A percentile compares a stretch with the other conserved stretches of the same genome.
Evolutionary conservation across 2,329 filamentous ascomycete genomes (phyloP).

Genomic region (Hypoxylon sp.): DNA sequence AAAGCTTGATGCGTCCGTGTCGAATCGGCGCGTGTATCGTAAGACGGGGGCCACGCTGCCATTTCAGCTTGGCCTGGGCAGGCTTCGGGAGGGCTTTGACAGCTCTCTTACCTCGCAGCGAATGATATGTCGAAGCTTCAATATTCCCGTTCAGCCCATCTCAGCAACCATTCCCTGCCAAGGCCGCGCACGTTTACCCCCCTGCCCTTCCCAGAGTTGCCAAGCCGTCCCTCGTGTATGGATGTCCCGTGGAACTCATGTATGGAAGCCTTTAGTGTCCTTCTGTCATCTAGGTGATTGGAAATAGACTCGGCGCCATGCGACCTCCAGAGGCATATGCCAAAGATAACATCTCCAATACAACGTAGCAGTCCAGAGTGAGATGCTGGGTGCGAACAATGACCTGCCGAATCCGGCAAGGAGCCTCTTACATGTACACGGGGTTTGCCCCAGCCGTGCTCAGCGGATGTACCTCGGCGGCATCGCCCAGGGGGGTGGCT

Average conservation of each 20-base stretch:
- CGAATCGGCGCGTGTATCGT: too few relatives aligned
- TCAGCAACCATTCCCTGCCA: slow-evolving; percentile 16
- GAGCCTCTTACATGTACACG: background rate
- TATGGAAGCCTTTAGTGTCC: slow-evolving; percentile 9
- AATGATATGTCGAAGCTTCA: slow-evolving; percentile 12
- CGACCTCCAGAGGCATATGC: too few relatives aligned
- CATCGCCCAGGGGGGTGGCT: slow-evolving; percentile 1
- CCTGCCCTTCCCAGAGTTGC: background rate
- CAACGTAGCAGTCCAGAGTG: slow-evolving; percentile 30
- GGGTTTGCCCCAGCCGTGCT: slow-evolving; percentile 26
- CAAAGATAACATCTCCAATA: slow-evolving; percentile 8
- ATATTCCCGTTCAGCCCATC: slow-evolving; percentile 31
- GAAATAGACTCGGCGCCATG: slow-evolving; percentile 21
- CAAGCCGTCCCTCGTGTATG: too few relatives aligned
- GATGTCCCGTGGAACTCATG: too few relatives aligned
- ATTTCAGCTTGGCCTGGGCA: slow-evolving; percentile 17
- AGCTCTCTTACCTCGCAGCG: background rate
- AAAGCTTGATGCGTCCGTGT: slow-evolving; percentile 32
- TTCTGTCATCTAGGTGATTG: slow-evolving; percentile 9
- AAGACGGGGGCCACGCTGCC: background rate
- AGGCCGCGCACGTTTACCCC: background rate
- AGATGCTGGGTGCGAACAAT: slow-evolving; percentile 14
- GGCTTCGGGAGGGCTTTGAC: slow-evolving; percentile 8
- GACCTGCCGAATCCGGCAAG: slow-evolving; percentile 30
- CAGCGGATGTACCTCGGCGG: slow-evolving; percentile 33